Base-by-base conservation (phyloP, 164 flowering plant genomes). In the Umbellularia californica region DNA sequence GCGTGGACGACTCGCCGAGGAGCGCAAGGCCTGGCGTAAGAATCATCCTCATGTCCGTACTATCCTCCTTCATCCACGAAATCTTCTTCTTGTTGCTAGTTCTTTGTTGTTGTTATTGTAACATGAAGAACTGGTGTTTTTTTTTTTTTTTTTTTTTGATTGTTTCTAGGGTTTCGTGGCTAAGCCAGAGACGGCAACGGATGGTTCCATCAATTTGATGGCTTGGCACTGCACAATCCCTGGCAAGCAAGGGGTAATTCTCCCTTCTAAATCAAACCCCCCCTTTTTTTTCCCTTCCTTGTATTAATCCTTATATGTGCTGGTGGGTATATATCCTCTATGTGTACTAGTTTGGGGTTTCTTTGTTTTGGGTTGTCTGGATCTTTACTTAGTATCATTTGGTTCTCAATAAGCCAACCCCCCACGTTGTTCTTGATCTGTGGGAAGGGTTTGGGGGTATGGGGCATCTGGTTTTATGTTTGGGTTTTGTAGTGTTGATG, bases 191-290 rank as follows among this genome's bases (percentile, higher is more conserved):
- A 84, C 92, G 1, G 62, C 52, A n/a, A 74, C 86, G 0, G 97
- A 92, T 82, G 97, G 97, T 3, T 76, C 90, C 3, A 88, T 90
- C 17, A 89, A 92, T 84, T 73, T 92, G 85, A 89, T 92, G 93
- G 83, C 82, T 47, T 92, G 97, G 97, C 87, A 90, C 72, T 92
- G 97, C 81, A 83, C 81, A 15, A 92, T 92, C 67, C 97, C 97
- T 73, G 97, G 97, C 1, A 90, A 90, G 72, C 33, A 88, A 55
- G 90, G 88, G 78, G 94, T 90, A 77, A 77, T 87, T 80, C 33
- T n/a, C 30, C 50, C 20, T 69, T 5, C 27, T 12, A 11, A 23
- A 13, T 25, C 17, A 4, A 64, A 10, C 60, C 60, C 60, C 60
- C 60, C 0, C 20, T 9, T 64, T 10, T 64, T 25, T 25, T 0